phyloP scores from a whole-genome alignment of 768 basidiomycete genomes.

The Pholiota microspora region DNA sequence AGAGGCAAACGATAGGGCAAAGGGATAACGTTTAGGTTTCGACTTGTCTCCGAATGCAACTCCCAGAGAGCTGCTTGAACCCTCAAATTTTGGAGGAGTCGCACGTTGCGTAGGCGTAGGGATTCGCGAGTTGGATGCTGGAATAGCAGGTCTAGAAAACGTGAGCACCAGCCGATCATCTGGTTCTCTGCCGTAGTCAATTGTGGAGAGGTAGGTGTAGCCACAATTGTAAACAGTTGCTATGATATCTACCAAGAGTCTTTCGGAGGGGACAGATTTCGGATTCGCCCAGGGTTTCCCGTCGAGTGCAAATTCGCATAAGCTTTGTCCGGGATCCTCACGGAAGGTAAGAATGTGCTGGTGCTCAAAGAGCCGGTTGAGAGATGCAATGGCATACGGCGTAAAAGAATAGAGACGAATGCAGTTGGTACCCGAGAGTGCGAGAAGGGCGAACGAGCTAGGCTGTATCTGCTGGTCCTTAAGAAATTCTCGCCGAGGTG shows the following conservation, averaged over 20 bases:
- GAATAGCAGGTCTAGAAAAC: constrained; percentile 52
- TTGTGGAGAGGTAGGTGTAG: constrained; percentile 60
- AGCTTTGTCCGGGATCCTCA: constrained; percentile 54
- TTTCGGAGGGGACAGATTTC: constrained; percentile 65
- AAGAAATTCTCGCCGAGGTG: constrained; percentile 72
- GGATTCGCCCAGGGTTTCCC: constrained; percentile 74
- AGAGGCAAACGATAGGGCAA: constrained; percentile 73
- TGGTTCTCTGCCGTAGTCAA: constrained; percentile 76
- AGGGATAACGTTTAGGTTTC: constrained; percentile 43
- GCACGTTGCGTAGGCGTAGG: constrained; percentile 33
- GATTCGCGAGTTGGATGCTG: constrained; percentile 25
- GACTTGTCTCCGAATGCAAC: constrained; percentile 26
- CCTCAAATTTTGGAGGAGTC: constrained; percentile 22
- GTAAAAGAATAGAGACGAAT: constrained; percentile 74
- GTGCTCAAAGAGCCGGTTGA: constrained; percentile 57
- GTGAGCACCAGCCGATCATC: constrained; percentile 73
- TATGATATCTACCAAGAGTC: constrained; percentile 66
- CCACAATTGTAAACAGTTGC: constrained; percentile 60
- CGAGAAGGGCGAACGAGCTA: constrained; percentile 67
- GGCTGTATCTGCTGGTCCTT: constrained; percentile 45
- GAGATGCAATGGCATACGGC: constrained; percentile 43
- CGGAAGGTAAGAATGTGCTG: constrained; percentile 42
- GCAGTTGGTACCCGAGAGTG: constrained; percentile 62
- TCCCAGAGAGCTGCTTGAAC: constrained; percentile 15
- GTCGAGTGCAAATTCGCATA: constrained; percentile 65